Base-by-base conservation (phyloP, 1,139 yeast genomes). In the Sugiyamaella novakii region DNA sequence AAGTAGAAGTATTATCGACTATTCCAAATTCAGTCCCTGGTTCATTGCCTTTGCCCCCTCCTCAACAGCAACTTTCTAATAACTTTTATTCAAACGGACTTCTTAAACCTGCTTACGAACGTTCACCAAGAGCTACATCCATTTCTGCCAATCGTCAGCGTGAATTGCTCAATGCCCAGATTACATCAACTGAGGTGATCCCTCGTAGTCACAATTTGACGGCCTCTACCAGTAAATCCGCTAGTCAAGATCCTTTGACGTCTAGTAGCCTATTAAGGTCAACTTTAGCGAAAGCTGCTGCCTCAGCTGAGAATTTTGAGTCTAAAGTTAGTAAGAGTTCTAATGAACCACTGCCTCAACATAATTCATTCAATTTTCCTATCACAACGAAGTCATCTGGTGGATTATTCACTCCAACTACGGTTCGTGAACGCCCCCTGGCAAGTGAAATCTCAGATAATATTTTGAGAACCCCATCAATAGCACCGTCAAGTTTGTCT, bases 331-430 rank as follows among this genome's bases (percentile, higher is more conserved):
- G 12, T 4, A 10, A 5, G n/a, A 25, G 12, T 14, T 10, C 21
- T 15, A 3, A 27, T 38, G n/a, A n/a, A 17, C 7, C 11, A 12
- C 33, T 21, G 19, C 21, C 35, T 10, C 35, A 2, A 3, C 35
- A 14, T 2, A 39, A 30, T 21, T 29, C 36, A n/a, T 4, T 29
- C n/a, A n/a, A 39, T 39, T 29, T 39, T 18, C 36, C 36, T 11
- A 17, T 27, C 12, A 39, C 43, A 1, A 29, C 29, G 22, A 43
- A 43, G 34, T 42, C 54, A 5, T 51, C 53, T n/a, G 54, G 53
- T 5, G 56, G 56, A 11, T 33, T 53, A 27, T 53, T 53, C 33
- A 49, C 56, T 3, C 54, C 42, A 2, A 24, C 37, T 6, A 25
- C 33, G n/a, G 17, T 22, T n/a, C 47, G 42, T 22, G 47, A 43